A percentile compares a stretch with the other conserved stretches of the same genome.
phyloP scores from a whole-genome alignment of 2,329 filamentous ascomycete genomes.

The Cercospora brassicicola region DNA sequence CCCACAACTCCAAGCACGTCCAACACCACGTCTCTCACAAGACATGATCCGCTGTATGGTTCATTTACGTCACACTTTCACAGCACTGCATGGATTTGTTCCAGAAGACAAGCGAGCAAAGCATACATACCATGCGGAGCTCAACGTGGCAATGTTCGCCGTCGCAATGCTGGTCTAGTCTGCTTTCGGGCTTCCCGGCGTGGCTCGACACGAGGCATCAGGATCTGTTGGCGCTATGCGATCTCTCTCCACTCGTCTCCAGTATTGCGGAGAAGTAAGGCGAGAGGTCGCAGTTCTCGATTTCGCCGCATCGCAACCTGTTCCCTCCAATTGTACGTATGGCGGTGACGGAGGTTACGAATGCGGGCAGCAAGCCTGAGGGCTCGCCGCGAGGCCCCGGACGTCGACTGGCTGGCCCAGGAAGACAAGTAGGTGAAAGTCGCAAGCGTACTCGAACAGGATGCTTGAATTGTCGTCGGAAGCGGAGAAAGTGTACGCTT shows the following conservation, averaged over 20 bases:
- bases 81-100: background rate
- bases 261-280: slow-evolving; percentile 19
- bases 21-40: background rate
- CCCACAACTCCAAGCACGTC: background rate
- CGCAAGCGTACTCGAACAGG: slow-evolving; percentile 37
- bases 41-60: background rate
- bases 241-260: slow-evolving; percentile 7
- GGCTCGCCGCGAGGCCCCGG: slow-evolving; percentile 13
- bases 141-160: background rate
- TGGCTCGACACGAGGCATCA: background rate
- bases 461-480: slow-evolving; percentile 39
- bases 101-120: background rate
- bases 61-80: background rate
- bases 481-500: slow-evolving; percentile 37
- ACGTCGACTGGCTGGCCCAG: slow-evolving; percentile 30
- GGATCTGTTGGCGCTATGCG: slow-evolving; percentile 5
- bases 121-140: no score
- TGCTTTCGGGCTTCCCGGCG: slow-evolving; percentile 2
- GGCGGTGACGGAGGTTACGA: slow-evolving; percentile 16
- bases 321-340: background rate
- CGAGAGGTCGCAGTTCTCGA: background rate
- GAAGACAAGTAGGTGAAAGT: slow-evolving; percentile 16
- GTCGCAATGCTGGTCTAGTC: slow-evolving; percentile 1
- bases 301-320: background rate
- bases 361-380: slow-evolving; percentile 16